Evolutionary conservation across 1,284 basidiomycete genomes (phyloP).

Genomic region (Phellopilus nigrolimitatus): DNA sequence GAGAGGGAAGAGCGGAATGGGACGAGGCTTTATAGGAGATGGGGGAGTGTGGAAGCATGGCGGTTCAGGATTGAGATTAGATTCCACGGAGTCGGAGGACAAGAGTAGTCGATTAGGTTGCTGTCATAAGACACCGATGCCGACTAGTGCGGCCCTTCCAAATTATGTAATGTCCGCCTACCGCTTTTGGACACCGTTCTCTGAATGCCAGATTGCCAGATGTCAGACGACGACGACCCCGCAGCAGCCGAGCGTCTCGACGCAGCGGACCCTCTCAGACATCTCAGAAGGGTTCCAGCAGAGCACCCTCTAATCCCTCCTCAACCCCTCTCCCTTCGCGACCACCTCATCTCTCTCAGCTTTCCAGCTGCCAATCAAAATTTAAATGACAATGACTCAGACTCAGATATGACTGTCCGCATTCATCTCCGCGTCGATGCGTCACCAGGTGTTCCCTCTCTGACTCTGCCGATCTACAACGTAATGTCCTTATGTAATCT

Average conservation of each 20-base stretch:
- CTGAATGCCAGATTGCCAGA: too few species aligned
- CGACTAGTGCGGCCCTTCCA: too few species aligned
- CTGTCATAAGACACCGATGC: too few species aligned
- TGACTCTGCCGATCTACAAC: neutral
- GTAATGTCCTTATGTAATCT: conserved; percentile 1
- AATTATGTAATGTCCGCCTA: too few species aligned
- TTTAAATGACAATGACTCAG: neutral
- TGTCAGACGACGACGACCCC: conserved; percentile 27
- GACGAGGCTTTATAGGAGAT: conserved; percentile 4
- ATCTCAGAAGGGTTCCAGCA: conserved; percentile 54
- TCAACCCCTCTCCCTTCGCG: neutral
- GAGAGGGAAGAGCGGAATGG: neutral
- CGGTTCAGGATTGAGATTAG: too few species aligned
- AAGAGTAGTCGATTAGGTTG: too few species aligned
- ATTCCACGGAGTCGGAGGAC: too few species aligned
- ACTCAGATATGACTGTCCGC: conserved; percentile 1
- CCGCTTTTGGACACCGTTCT: too few species aligned
- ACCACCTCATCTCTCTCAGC: conserved; percentile 23
- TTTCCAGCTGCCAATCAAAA: conserved; percentile 26
- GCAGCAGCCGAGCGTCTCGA: conserved; percentile 54
- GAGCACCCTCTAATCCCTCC: conserved; percentile 22
- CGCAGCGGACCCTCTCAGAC: conserved; percentile 55
- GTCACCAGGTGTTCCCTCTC: conserved; percentile 9
- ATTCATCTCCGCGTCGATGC: conserved; percentile 11
- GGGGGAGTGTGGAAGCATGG: too few species aligned